phyloP scores from a whole-genome alignment of 352 stramenopile genomes.

The Pythium rishiriense region DNA sequence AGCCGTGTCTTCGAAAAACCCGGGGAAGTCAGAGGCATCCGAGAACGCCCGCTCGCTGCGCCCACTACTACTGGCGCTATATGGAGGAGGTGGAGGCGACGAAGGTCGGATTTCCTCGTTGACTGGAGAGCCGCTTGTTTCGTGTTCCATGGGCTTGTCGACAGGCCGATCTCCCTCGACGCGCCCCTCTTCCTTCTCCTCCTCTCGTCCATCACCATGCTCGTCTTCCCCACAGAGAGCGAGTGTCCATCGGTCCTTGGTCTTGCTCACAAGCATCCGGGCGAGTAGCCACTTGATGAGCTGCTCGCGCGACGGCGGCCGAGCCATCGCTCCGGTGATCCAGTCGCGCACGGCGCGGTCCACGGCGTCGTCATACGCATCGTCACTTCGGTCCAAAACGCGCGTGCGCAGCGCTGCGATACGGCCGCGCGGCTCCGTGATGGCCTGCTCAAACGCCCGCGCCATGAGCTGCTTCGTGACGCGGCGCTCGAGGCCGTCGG shows the following conservation, averaged over 20 bases:
- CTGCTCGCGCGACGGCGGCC: constrained; percentile 44
- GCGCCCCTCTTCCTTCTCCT: neutral
- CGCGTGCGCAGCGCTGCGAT: constrained; percentile 4
- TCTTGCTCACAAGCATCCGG: constrained; percentile 40
- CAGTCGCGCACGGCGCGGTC: constrained; percentile 46
- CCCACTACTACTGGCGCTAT: constrained; percentile 9
- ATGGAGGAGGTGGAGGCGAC: constrained; percentile 11
- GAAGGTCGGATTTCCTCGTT: neutral
- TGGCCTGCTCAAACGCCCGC: constrained; percentile 36
- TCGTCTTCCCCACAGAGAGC: neutral
- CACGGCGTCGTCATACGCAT: constrained; percentile 28
- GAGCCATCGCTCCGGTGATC: constrained; percentile 21
- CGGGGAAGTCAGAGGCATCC: constrained; percentile 1
- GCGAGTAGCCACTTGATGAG: constrained; percentile 57
- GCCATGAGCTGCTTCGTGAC: constrained; percentile 59
- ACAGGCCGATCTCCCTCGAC: too few species aligned
- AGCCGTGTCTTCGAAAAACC: neutral
- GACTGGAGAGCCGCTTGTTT: too few species aligned
- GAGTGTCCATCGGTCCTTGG: constrained; percentile 6
- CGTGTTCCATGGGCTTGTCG: neutral
- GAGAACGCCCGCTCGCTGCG: constrained; percentile 9
- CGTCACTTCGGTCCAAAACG: neutral
- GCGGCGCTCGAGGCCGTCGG: constrained; percentile 11
- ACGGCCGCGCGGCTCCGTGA: constrained; percentile 2
- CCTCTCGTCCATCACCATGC: neutral